A percentile compares a stretch with the other conserved stretches of the same genome.
Evolutionary conservation across 768 basidiomycete species (phyloP).

Genomic region (Symmetrospora coprosmae): DNA sequence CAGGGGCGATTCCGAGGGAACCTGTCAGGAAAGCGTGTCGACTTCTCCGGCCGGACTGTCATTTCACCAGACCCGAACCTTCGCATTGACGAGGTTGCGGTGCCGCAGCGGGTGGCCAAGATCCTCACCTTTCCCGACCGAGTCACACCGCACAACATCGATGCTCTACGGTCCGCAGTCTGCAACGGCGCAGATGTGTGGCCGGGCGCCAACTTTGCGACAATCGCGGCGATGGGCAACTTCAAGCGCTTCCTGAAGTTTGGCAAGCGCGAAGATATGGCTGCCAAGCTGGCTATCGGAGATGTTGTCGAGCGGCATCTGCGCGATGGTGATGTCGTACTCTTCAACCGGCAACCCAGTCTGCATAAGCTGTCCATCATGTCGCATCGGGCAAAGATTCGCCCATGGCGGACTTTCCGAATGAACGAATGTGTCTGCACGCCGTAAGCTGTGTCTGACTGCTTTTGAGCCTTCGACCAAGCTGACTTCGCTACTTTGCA

Average conservation of each 20-base stretch:
- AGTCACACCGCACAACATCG: slow-evolving; percentile 81
- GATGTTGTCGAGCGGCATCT: slow-evolving; percentile 92
- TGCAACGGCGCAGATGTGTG: slow-evolving; percentile 78
- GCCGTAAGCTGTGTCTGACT: slow-evolving; percentile 40
- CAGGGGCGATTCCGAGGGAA: slow-evolving; percentile 98
- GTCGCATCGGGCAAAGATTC: slow-evolving; percentile 90
- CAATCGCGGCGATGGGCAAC: slow-evolving; percentile 52
- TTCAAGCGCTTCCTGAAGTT: slow-evolving; percentile 82
- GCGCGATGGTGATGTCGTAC: slow-evolving; percentile 82
- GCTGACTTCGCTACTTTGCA: background rate
- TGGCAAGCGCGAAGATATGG: slow-evolving; percentile 63
- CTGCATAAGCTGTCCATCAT: slow-evolving; percentile 98
- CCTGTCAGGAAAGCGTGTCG: slow-evolving; percentile 94
- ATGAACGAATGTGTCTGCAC: slow-evolving; percentile 98
- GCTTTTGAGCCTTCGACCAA: background rate
- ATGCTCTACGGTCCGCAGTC: slow-evolving; percentile 56
- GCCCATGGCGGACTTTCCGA: slow-evolving; percentile 94
- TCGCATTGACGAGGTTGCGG: slow-evolving; percentile 90
- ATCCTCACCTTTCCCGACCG: slow-evolving; percentile 91
- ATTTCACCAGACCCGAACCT: slow-evolving; percentile 99
- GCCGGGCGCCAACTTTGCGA: slow-evolving; percentile 90
- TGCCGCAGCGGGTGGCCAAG: slow-evolving; percentile 87
- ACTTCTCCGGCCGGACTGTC: slow-evolving; percentile 94
- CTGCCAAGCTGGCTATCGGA: slow-evolving; percentile 67
- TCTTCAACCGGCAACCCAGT: slow-evolving; percentile 98